Base-by-base conservation (phyloP, 2,329 filamentous ascomycete species). In the Phialemoniopsis sp. region DNA sequence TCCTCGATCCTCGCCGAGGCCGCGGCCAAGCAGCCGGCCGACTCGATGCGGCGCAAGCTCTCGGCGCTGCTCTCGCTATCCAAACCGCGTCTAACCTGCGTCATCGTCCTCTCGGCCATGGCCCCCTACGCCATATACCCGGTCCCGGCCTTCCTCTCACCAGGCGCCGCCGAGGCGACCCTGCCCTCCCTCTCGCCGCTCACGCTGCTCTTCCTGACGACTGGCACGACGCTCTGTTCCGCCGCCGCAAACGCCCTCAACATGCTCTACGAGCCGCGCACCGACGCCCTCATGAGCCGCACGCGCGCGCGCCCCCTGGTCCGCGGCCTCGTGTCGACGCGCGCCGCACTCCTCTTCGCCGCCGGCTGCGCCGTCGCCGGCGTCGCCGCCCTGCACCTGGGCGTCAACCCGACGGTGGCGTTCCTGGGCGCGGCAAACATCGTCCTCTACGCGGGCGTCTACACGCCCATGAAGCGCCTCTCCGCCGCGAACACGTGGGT, bases 181-280 rank as follows among this genome's bases (percentile, higher is more conserved):
- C 73, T 80, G 4, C 89, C 91, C 3, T 91, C 88, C 15, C 76
- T 95, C 32, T 93, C 87, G 44, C 87, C 91, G 3, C 72, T 96
- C 38, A 97, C 91, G 7, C 82, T 96, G n/a, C 73, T 93, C 36
- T 96, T 95, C 70, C 80, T 97, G 35, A 95, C 90, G 1, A 80
- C 80, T 4, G 90, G 91, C 41, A 97, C 91, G 0, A 82, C 90
- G 5, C 73, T 95, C 14, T 90, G 87, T 58, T 86, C 80, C n/a
- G 88, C 89, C 34, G 89, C 85, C 43, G 91, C 91, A 31, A 97
- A 97, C 58, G 80, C 91, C 2, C 72, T 96, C 47, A 97, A 97
- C 62, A 97, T 97, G 91, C 80, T 95, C 43, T 89, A 95, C 63
- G 91, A 97, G 63, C 86, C 83, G 9, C 73, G 82, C 41, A 89